A percentile compares a stretch with the other conserved stretches of the same genome.
phyloP scores from a whole-genome alignment of 179 eudicot species.

The Beta corolliflora region DNA sequence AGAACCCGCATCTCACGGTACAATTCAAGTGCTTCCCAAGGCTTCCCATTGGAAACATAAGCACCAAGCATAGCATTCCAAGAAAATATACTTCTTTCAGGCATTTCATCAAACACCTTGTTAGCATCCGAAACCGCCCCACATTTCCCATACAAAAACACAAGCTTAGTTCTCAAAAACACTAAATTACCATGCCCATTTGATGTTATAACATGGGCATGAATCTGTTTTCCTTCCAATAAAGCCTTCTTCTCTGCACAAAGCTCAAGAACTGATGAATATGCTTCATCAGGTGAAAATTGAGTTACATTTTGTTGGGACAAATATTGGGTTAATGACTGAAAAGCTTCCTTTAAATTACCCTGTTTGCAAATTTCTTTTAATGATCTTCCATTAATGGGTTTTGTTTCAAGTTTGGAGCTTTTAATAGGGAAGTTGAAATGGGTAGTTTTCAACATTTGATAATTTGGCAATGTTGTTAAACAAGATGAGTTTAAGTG shows the following conservation, averaged over 20 bases:
- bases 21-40: slow-evolving; percentile 52
- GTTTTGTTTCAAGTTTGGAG: slow-evolving; percentile 27
- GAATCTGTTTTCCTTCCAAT: slow-evolving; percentile 60
- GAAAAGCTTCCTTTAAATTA: slow-evolving; percentile 48
- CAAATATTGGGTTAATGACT: slow-evolving; percentile 40
- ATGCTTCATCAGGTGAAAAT: slow-evolving; percentile 54
- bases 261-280: slow-evolving; percentile 66
- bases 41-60: slow-evolving; percentile 54
- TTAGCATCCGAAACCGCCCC: slow-evolving; percentile 56
- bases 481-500: slow-evolving; percentile 22
- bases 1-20: slow-evolving; percentile 52
- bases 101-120: slow-evolving; percentile 82
- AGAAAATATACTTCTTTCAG: slow-evolving; percentile 62
- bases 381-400: slow-evolving; percentile 28
- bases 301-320: slow-evolving; percentile 33
- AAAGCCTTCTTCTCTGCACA: slow-evolving; percentile 57
- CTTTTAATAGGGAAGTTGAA: slow-evolving; percentile 17
- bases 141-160: slow-evolving; percentile 81
- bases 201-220: slow-evolving; percentile 59
- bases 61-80: slow-evolving; percentile 96
- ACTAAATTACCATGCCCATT: slow-evolving; percentile 35
- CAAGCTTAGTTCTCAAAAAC: slow-evolving; percentile 73
- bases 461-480: slow-evolving; percentile 12
- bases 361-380: slow-evolving; percentile 44
- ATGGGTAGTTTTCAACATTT: slow-evolving; percentile 24